Conservation (phyloP, 768 basidiomycete genomes). For the Mycena vulgaris region DNA sequence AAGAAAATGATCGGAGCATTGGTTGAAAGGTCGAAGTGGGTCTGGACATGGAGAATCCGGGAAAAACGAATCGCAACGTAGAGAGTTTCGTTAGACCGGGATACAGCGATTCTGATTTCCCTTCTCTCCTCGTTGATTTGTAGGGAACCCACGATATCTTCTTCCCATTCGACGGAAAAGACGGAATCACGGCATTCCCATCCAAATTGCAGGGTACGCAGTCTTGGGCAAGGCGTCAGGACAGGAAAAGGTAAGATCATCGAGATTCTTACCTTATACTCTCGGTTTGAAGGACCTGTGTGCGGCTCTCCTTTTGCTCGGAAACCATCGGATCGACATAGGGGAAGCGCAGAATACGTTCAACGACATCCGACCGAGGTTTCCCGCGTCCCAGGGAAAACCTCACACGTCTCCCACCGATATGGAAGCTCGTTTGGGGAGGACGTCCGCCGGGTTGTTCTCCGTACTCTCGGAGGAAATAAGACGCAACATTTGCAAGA, state of each 20-base stretch:
- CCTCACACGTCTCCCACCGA: conserved; percentile 51
- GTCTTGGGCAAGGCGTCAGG: background rate
- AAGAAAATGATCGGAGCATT: conserved; percentile 59
- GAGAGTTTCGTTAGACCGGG: conserved; percentile 40
- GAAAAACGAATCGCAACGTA: conserved; percentile 62
- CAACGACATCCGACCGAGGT: conserved; percentile 53
- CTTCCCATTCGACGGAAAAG: conserved; percentile 74
- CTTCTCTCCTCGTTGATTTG: conserved; percentile 55
- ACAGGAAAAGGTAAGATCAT: background rate
- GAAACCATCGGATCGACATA: conserved; percentile 58
- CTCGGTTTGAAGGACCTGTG: conserved; percentile 47
- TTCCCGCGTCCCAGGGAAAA: conserved; percentile 50
- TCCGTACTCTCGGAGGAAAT: conserved; percentile 63
- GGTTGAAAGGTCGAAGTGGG: conserved; percentile 48
- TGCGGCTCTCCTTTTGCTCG: conserved; percentile 52
- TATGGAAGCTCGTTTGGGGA: conserved; percentile 39
- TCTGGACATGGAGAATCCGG: conserved; percentile 59
- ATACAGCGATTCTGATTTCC: conserved; percentile 61
- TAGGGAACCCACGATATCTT: conserved; percentile 36
- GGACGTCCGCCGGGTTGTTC: conserved; percentile 18
- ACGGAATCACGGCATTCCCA: conserved; percentile 74
- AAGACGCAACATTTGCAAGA: conserved; percentile 56
- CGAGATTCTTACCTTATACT: conserved; percentile 13
- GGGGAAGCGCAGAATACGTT: conserved; percentile 54
- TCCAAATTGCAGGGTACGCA: conserved; percentile 68